These are phyloP conservation scores for Sphagnurus paluster DNA, from an alignment of 1,284 basidiomycete genomes.

Conservation along the genomic window DNA sequence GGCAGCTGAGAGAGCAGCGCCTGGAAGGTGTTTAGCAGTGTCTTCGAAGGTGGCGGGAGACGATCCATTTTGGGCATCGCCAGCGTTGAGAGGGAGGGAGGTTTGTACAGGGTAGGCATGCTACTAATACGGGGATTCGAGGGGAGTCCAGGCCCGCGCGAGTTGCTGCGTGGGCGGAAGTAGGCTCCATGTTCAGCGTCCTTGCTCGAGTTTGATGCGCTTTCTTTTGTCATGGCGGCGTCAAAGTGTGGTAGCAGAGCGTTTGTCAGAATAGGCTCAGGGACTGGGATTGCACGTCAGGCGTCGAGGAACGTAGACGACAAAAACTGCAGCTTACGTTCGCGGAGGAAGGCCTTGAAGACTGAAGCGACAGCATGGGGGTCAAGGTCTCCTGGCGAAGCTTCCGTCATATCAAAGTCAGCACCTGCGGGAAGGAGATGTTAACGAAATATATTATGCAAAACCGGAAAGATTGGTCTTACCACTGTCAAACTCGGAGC, in stretches of 20 bases:
- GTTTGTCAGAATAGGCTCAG: slow-evolving; percentile 77
- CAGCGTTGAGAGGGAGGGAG: slow-evolving; percentile 75
- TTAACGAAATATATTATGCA: slow-evolving; percentile 10
- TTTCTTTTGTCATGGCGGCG: slow-evolving; percentile 63
- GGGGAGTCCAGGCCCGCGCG: too few relatives aligned
- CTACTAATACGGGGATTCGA: too few relatives aligned
- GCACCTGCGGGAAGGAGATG: slow-evolving; percentile 51
- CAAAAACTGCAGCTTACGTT: slow-evolving; percentile 52
- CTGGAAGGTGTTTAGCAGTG: slow-evolving; percentile 51
- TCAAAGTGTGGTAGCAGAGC: slow-evolving; percentile 75
- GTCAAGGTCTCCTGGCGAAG: slow-evolving; percentile 81
- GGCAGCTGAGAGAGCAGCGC: slow-evolving; percentile 67
- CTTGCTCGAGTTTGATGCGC: slow-evolving; percentile 30
- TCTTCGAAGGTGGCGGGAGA: slow-evolving; percentile 56
- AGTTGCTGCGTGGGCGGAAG: slow-evolving; percentile 39
- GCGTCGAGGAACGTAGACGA: slow-evolving; percentile 9
- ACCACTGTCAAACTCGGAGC: slow-evolving; percentile 85
- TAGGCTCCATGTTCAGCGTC: slow-evolving; percentile 7
- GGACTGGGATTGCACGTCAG: slow-evolving; percentile 51
- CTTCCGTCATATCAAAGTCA: slow-evolving; percentile 78
- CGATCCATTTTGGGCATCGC: slow-evolving; percentile 66
- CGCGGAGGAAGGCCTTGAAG: slow-evolving; percentile 80
- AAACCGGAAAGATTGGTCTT: slow-evolving; percentile 23
- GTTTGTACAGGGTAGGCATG: slow-evolving; percentile 57
- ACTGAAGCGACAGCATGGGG: slow-evolving; percentile 90